Evolutionary conservation across 768 basidiomycete genomes (phyloP), one percentile per base, ranked within the genome.

Genomic region (Amanita exitialis): DNA sequence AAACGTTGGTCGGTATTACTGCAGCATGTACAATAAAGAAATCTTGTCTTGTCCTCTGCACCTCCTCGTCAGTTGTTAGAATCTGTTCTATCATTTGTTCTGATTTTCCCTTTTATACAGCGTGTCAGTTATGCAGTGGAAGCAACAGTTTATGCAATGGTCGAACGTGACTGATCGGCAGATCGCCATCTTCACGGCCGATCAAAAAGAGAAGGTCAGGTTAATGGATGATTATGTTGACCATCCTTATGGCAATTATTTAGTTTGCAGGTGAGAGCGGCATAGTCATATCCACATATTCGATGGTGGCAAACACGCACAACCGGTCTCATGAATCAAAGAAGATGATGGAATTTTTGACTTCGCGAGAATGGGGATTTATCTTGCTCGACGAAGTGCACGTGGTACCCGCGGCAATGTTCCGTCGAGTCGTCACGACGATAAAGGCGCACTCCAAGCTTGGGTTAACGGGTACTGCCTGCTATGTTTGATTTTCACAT

Each of bases 281-380:
- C 32, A 97, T 99, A 55, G 94, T 99, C 28, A 87, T 99, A 21
- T 98, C 95, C 28, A 98, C 96, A 9, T 99, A 99, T 65, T 97
- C 95, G 3, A 99, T 99, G 96, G 94, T 99, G 47, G 95, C 96
- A 27, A 97, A 97, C 64, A 96, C 92, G 2, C 90, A 93, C 61
- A 96, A 97, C 64, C 82, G 96, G 57, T 96, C 96, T n/a, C 92
- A 98, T 64, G 93, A 95, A 62, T 90, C 96, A 15, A 93, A 96
- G 72, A 96, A 98, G 73, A 97, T 98, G 90, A 99, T 99, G 96
- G 94, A 99, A 58, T 99, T 98, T 62, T 66, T 99, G 41, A 91
- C 91, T 25, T 93, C 91, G n/a, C 75, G 95, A 49, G 96, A 99
- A 67, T 99, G 96, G 96, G 96, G 96, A 7, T 97, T 97, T 68